Conservation (phyloP, 768 basidiomycete species). For the Clavaria fumosa region DNA sequence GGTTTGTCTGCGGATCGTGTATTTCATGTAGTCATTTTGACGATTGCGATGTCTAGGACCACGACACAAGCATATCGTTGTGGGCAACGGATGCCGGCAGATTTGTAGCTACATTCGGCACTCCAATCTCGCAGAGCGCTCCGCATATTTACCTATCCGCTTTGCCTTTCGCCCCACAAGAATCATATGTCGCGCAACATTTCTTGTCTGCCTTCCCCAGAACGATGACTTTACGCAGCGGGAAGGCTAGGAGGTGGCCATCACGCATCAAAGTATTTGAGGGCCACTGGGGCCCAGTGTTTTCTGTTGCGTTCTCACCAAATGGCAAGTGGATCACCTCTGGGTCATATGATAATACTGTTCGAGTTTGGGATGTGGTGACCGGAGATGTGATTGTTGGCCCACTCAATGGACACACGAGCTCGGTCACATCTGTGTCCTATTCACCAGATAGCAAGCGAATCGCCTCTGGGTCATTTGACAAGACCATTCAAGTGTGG, state of each 20-base stretch:
- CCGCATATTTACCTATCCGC: slow-evolving; percentile 27
- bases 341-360: slow-evolving; percentile 10
- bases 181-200: slow-evolving; percentile 12
- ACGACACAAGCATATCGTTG: slow-evolving; percentile 1
- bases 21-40: not conserved
- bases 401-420: slow-evolving; percentile 8
- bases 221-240: not conserved
- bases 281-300: slow-evolving; percentile 2
- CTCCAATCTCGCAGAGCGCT: slow-evolving; percentile 17
- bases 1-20: not conserved
- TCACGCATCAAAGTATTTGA: slow-evolving; percentile 9
- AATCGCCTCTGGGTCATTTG: slow-evolving; percentile 13
- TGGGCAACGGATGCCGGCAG: slow-evolving; percentile 14
- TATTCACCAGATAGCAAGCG: slow-evolving; percentile 16
- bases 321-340: slow-evolving; percentile 11
- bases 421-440: slow-evolving; percentile 11
- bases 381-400: slow-evolving; percentile 5
- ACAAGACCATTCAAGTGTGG: slow-evolving; percentile 12
- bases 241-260: slow-evolving; percentile 9
- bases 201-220: slow-evolving; percentile 6
- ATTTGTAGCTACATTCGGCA: slow-evolving; percentile 19
- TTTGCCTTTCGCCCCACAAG: slow-evolving; percentile 19
- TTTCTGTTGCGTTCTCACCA: slow-evolving; percentile 9
- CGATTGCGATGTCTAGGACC: not conserved
- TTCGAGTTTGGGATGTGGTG: slow-evolving; percentile 12